Evolutionary conservation across 768 basidiomycete species (phyloP), one percentile per base, ranked within the genome.

Genomic region (Phylloporus sp.): DNA sequence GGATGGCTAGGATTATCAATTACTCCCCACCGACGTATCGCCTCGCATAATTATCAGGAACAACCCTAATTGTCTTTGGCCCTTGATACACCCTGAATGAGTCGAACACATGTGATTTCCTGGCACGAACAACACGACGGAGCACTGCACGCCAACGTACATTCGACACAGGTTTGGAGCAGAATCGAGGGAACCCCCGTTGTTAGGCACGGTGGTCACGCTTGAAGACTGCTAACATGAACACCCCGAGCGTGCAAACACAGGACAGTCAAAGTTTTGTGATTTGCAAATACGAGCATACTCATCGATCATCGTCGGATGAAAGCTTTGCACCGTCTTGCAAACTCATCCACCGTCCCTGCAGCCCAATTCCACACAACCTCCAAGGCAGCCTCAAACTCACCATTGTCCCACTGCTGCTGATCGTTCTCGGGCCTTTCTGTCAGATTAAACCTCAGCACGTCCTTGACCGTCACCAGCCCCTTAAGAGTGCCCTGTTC

Each of bases 401-500:
- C 83, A 5, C 83, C 84, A 35, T 76, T 78, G 58, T 81, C 80
- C 81, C 80, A 82, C 23, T 45, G 53, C 11, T 80, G 80, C 12
- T 75, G 76, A 42, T 77, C 72, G 41, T 72, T 73, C 31, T 76
- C 76, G 15, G 77, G 75, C 52, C 77, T 77, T 60, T 81, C 78
- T 3, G 63, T 79, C 15, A 80, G 76, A 51, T 89, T 95, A 63
- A 95, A 92, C 47, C 86, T 86, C 15, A 99, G 72, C 4, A 97
- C 92, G 62, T 99, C 97, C 66, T 99, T 99, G 42, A 98, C 91
- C 0, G 95, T 97, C 31, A 97, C 84, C 26, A 99, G 74, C 1
- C 97, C 97, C 9, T 78, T 80, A 11, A 99, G 76, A 29, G 73
- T 70, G 10, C 95, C 95, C 60, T 87, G 82, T 52, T 91, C 82